A percentile compares a stretch with the other conserved stretches of the same genome.
These are phyloP conservation scores for Lodderomyces theae DNA, from an alignment of 1,139 yeast species.

Conservation along the genomic window DNA sequence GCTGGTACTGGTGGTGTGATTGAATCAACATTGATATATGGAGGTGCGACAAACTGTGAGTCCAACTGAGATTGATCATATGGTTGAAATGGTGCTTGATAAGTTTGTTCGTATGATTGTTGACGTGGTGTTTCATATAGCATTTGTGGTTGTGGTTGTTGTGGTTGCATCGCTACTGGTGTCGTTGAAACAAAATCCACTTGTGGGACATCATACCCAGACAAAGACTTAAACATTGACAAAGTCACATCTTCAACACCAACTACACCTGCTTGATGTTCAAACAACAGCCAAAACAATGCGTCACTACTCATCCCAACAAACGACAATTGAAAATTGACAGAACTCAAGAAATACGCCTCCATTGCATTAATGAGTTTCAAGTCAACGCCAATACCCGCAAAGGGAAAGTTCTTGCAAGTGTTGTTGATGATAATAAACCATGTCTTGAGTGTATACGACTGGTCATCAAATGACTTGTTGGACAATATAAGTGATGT, in stretches of 20 bases:
- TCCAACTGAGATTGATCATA: not conserved
- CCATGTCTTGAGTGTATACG: slow-evolving; percentile 56
- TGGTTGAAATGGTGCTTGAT: too few relatives aligned
- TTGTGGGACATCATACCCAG: slow-evolving; percentile 4
- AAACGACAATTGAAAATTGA: slow-evolving; percentile 31
- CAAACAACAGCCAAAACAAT: slow-evolving; percentile 24
- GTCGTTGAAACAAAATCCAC: not conserved
- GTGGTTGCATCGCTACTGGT: not conserved
- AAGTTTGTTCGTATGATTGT: not conserved
- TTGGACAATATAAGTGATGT: slow-evolving; percentile 45
- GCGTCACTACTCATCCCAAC: slow-evolving; percentile 21
- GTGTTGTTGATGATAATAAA: slow-evolving; percentile 17
- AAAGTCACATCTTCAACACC: slow-evolving; percentile 6
- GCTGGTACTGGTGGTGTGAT: slow-evolving; percentile 6
- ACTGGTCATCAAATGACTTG: slow-evolving; percentile 50
- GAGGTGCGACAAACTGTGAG: not conserved
- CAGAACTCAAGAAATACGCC: slow-evolving; percentile 26
- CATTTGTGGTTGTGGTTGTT: not conserved
- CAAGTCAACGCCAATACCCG: slow-evolving; percentile 15
- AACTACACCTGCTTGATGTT: not conserved
- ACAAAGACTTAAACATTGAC: slow-evolving; percentile 10
- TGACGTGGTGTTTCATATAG: not conserved
- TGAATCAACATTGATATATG: not conserved
- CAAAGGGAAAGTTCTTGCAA: slow-evolving; percentile 1
- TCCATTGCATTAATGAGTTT: slow-evolving; percentile 29